Evolutionary conservation across 345 rosid species (phyloP).

Genomic region (Boechera stricta): DNA sequence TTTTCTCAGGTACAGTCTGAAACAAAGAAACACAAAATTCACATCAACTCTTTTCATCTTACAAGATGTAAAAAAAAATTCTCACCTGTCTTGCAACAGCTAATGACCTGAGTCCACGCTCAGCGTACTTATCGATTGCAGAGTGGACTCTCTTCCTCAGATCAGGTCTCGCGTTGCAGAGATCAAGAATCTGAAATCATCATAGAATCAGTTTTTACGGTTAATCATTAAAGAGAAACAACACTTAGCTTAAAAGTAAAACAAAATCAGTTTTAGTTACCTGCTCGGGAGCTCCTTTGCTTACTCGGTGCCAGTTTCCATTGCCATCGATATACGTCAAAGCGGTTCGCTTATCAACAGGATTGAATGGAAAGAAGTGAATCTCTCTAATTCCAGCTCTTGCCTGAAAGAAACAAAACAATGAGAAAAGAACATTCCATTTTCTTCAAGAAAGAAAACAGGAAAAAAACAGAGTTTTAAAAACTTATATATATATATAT

Average conservation of each 20-base stretch:
- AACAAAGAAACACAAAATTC: neutral
- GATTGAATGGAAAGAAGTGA: conserved; percentile 85
- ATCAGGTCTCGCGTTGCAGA: conserved; percentile 66
- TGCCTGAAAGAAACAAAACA: conserved; percentile 52
- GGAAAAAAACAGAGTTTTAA: neutral
- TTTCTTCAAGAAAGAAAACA: neutral
- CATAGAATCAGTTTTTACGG: neutral
- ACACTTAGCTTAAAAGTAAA: neutral
- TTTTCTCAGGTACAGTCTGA: conserved; percentile 74
- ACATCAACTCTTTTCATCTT: neutral
- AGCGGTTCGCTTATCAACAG: conserved; percentile 87
- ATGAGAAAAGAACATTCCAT: neutral
- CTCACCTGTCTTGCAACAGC: conserved; percentile 82
- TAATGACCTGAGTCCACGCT: conserved; percentile 81
- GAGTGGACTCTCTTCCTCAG: conserved; percentile 61
- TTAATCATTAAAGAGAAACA: neutral
- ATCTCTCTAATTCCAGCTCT: conserved; percentile 74
- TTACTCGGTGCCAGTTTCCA: conserved; percentile 79
- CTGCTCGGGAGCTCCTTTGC: conserved; percentile 98
- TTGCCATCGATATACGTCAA: conserved; percentile 69
- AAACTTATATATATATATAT: neutral
- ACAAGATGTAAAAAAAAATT: neutral
- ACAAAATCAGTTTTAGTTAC: conserved; percentile 40
- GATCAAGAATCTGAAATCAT: conserved; percentile 61
- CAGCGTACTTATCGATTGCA: conserved; percentile 74